Conservation (phyloP, 176 grass and related monocot genomes). For the Aegilops sharonensis region DNA sequence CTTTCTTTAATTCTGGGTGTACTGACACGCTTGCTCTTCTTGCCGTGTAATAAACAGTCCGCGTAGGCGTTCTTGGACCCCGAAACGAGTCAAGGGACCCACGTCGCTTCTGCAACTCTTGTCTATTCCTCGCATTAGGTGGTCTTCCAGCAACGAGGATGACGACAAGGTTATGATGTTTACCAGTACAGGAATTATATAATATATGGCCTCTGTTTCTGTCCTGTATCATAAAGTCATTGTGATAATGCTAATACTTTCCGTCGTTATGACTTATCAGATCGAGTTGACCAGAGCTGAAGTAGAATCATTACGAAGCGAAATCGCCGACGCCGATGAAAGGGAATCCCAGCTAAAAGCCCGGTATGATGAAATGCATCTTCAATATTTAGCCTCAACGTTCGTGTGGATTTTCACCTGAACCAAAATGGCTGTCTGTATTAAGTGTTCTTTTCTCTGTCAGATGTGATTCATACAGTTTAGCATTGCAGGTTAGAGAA, state of each 20-base stretch:
- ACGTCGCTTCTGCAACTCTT: slow-evolving; percentile 71
- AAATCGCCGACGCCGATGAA: slow-evolving; percentile 75
- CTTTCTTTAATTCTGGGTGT: background rate
- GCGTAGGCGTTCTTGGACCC: slow-evolving; percentile 46
- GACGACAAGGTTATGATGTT: slow-evolving; percentile 68
- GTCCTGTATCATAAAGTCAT: background rate
- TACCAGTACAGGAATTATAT: no score
- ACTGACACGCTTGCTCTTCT: slow-evolving; percentile 2
- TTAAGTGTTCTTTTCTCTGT: background rate
- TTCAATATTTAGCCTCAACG: background rate
- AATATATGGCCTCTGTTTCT: background rate
- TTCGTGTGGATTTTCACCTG: background rate
- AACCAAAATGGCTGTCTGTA: background rate
- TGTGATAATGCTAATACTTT: background rate
- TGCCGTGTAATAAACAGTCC: slow-evolving; percentile 36
- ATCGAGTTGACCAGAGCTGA: slow-evolving; percentile 74
- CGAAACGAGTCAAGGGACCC: slow-evolving; percentile 75
- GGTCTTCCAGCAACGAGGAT: slow-evolving; percentile 63
- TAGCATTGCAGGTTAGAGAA: slow-evolving; percentile 65
- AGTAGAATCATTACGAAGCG: slow-evolving; percentile 65
- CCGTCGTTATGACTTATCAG: slow-evolving; percentile 26
- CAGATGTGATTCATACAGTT: background rate
- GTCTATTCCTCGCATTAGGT: slow-evolving; percentile 66
- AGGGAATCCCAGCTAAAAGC: slow-evolving; percentile 88
- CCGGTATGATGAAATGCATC: slow-evolving; percentile 47